A percentile compares a stretch with the other conserved stretches of the same genome.
These are phyloP conservation scores for Xerocomus brunneocitrinus DNA, from an alignment of 768 basidiomycete genomes.

Conservation along the genomic window DNA sequence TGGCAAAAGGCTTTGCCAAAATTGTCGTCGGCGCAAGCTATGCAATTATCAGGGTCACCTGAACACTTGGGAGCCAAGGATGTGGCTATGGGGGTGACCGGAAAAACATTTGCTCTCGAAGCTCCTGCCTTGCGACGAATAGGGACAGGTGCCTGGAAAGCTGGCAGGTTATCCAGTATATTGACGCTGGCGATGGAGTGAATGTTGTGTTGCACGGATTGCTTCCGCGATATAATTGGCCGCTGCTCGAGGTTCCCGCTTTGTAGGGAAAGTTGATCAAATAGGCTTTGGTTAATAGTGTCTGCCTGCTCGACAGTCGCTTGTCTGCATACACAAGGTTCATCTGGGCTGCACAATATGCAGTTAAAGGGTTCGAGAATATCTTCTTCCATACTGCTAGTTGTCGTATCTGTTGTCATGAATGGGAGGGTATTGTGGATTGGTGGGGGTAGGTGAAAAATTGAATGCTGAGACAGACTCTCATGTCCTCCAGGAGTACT, in stretches of 20 bases:
- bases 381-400: conserved; percentile 18
- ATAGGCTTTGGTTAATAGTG: conserved; percentile 10
- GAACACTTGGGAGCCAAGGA: conserved; percentile 51
- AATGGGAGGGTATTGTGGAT: conserved; percentile 34
- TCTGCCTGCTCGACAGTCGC: conserved; percentile 47
- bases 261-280: conserved; percentile 12
- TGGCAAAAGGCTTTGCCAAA: conserved; percentile 88
- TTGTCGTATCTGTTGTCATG: conserved; percentile 30
- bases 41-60: conserved; percentile 82
- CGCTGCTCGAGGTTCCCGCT: conserved; percentile 10
- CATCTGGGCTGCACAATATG: conserved; percentile 68
- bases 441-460: conserved; percentile 28
- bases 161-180: conserved; percentile 71
- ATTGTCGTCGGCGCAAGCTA: conserved; percentile 78
- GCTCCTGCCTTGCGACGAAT: conserved; percentile 54
- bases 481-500: conserved; percentile 31
- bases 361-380: conserved; percentile 42
- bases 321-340: conserved; percentile 76
- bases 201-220: conserved; percentile 26
- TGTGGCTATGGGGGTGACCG: conserved; percentile 36
- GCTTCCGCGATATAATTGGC: conserved; percentile 17
- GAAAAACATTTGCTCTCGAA: conserved; percentile 48
- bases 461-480: conserved; percentile 19
- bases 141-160: conserved; percentile 79
- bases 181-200: conserved; percentile 39